Evolutionary conservation across 2,329 filamentous ascomycete genomes (phyloP), one percentile per base, ranked within the genome.

Genomic region (Didymella segeticola): DNA sequence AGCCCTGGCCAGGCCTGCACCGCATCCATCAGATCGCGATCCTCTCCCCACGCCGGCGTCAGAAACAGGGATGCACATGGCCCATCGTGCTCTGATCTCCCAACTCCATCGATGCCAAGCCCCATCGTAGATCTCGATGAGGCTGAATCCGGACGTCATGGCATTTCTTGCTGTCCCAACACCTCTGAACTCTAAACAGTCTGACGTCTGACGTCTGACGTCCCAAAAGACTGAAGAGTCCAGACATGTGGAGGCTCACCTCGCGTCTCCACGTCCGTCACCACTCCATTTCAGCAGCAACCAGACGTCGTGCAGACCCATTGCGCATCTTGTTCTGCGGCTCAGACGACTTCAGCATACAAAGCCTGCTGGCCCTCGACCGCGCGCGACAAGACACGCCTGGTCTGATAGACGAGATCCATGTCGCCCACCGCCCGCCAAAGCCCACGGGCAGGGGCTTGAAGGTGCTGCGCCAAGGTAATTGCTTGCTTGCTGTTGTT

Each of bases 261-360:
- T 14, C 53, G 12, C 15, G 48, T 19, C 38, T 15, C 45, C 56
- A 57, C 43, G 42, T 51, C 26, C 56, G 57, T 42, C 51, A 17
- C 64, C 11, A 47, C 51, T 17, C 11, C 2, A 6, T n/a, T 2
- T 17, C 39, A 1, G 20, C 23, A 4, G 19, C 36, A 1, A 7
- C 17, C 23, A 10, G 47, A 12, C 37, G 26, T 14, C 22, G 15
- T 14, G 19, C 54, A 11, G 69, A 81, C 14, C 89, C 91, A 3
- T 80, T 99, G 26, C 83, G 87, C 27, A 91, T 99, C 47, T 83
- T 99, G 4, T 99, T 97, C 77, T 98, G 93, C 76, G 95, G 95
- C 58, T 95, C 93, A 3, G 95, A 99, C 74, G 82, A 87, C 2
- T 96, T 98, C 75, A 97, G 93, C 78, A 89, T 89, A 66, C 83